Evolutionary conservation across 2,329 filamentous ascomycete genomes (phyloP), one percentile per base, ranked within the genome.

Genomic region (Epichloe elymi): DNA sequence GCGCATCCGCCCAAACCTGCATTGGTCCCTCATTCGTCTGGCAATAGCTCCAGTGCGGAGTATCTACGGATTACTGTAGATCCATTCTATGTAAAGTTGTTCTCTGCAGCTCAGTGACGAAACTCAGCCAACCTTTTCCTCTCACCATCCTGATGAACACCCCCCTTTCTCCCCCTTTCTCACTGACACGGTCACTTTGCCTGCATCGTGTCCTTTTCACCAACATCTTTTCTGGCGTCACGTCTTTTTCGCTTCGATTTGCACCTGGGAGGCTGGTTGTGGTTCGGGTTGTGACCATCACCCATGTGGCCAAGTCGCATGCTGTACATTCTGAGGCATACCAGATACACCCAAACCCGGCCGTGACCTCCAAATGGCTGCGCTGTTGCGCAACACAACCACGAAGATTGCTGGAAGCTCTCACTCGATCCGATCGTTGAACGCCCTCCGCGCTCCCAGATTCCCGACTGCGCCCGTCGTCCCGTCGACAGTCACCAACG

Each of bases 311-410:
- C 58, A 62, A 15, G 15, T 61, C 58, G 47, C 54, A 54, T 56
- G 46, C 52, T 15, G 33, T 44, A 10, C 11, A 8, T 42, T 14
- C n/a, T 6, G 40, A 43, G 15, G 40, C 35, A 42, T 26, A 42
- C 40, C 26, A 1, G 26, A 30, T 11, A 11, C 26, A 19, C 38
- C 3, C 17, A 37, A 44, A 30, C 8, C 26, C 23, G 20, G 20
- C 20, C 14, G 20, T 30, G n/a, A 42, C 15, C 20, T 45, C 50
- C 62, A 62, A 68, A 68, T 68, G 65, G 63, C 65, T 55, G 59
- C 61, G 62, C 59, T 61, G 12, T 44, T 51, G 51, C 51, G 51
- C 51, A 51, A 47, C 41, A 43, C 51, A 44, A 57, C 51, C 55
- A 49, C 50, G 57, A 60, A 36, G 47, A 59, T 51, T 62, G 62